Evolutionary conservation across 768 basidiomycete species (phyloP).

Genomic region (Cystofilobasidium bisporidii): DNA sequence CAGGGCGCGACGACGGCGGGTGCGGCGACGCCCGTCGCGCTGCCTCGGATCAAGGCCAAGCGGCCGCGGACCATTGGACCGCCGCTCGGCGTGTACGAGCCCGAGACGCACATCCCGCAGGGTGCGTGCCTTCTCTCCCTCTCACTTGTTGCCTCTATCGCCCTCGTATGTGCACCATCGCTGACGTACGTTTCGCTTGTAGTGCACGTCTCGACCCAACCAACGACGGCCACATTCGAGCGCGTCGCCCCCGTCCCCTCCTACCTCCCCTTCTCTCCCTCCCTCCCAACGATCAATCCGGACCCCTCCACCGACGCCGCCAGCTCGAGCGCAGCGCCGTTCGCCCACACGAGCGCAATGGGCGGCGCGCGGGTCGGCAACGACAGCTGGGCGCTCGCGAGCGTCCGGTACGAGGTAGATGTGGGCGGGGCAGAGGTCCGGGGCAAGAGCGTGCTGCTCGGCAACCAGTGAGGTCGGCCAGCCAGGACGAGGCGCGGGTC

Average conservation of each 20-base stretch:
- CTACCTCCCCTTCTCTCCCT: conserved; percentile 28
- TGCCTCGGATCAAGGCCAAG: not conserved
- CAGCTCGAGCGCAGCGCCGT: not conserved
- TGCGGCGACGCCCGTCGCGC: not conserved
- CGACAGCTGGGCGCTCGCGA: not conserved
- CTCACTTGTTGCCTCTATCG: not conserved
- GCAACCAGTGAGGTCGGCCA: too few relatives aligned
- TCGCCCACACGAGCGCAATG: not conserved
- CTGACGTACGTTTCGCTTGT: not conserved
- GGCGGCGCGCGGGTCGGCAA: not conserved
- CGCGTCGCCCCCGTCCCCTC: conserved; percentile 45
- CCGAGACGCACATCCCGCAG: conserved; percentile 63
- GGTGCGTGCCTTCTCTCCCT: conserved; percentile 11
- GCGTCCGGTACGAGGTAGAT: conserved; percentile 3
- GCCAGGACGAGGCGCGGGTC: too few relatives aligned
- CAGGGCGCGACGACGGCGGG: not conserved
- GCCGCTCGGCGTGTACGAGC: conserved; percentile 68
- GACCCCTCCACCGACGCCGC: not conserved
- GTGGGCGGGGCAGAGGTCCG: not conserved
- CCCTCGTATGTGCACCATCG: not conserved
- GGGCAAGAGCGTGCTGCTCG: not conserved
- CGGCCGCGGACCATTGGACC: conserved; percentile 32
- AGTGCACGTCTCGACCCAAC: conserved; percentile 48
- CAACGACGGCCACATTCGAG: conserved; percentile 57
- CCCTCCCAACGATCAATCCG: not conserved